Base-by-base conservation (phyloP, 2,329 filamentous ascomycete genomes). In the Fusarium poae region DNA sequence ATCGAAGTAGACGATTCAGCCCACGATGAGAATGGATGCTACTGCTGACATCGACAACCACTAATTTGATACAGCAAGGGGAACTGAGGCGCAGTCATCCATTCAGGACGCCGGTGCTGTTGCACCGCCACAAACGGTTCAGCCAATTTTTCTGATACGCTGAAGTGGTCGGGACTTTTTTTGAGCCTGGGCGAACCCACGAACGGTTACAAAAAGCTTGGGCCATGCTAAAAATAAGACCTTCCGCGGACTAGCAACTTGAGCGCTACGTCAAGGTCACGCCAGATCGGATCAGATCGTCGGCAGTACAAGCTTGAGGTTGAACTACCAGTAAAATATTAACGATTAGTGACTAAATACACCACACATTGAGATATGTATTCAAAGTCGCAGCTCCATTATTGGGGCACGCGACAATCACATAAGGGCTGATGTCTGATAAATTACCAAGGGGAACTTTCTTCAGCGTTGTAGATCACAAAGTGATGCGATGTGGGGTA, bases 71-170 rank as follows among this genome's bases (percentile, higher is more conserved):
- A 57, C 63, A 58, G 51, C 56, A 65, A 70, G 49, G 67, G 53
- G 67, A 67, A 60, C 10, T 55, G 63, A 43, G 72, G 72, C 72
- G 72, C 72, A 74, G 72, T 58, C 4, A 11, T 48, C 21, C 27
- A 27, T 27, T 8, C 27, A 27, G 27, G 8, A 9, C 27, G 27
- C 27, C 27, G 9, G 27, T 6, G 27, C 9, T 8, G 6, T 12
- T 42, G 57, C 70, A 75, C 73, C 65, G 73, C 73, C 73, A 74
- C 73, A 72, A 40, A 15, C 27, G 42, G 29, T 11, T 16, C 23
- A 51, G 55, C 27, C 27, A 27, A 27, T 27, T 6, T 27, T 27
- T 27, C 7, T 27, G 27, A 27, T 27, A 27, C 6, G 27, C 8
- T 27, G 27, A 27, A 27, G 3, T 27, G 23, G 32, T 50, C 32